Evolutionary conservation across 495 filamentous ascomycete species (phyloP), one percentile per base, ranked within the genome.

Genomic region (Schizothecium vesticola): DNA sequence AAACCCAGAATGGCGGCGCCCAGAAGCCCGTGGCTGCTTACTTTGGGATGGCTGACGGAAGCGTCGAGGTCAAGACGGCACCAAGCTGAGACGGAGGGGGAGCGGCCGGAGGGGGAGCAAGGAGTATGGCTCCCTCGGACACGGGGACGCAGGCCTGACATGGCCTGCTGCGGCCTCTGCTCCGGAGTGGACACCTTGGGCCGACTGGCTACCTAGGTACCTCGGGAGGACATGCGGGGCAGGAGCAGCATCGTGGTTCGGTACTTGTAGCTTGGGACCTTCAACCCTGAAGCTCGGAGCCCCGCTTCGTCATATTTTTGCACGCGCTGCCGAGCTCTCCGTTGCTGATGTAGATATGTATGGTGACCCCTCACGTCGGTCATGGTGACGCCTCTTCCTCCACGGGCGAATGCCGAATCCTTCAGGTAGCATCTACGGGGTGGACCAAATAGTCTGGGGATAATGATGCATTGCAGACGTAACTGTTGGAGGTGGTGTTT

Each of bases 1-100:
- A 94, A 77, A 88, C 88, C 36, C 81, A 83, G 55, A 82, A 81
- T 56, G 77, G 92, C 36, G 77, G 92, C 33, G 95, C 93, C 3
- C 92, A 97, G 81, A 94, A 92, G 78, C 95, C 95, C 3, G 86
- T 97, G 24, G 92, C 92, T 56, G 94, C 92, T 31, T 99, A 97
- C 80, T 98, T 98, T 78, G 95, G 95, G 19, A 92, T 92, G 90
- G 86, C 90, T 91, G 64, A 89, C 78, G 31, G 84, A 74, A 74
- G 51, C 8, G 76, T 79, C 0, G 28, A 76, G 62, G 69, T 78
- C 43, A 74, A 67, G 68, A 75, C 89, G 90, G 56, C 79, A 80
- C 11, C 86, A 74, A 69, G 85, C 83, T 60, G 82, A 82, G 19
- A 33, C 12, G 12, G 29, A 43, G 23, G 19, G 11, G 22, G 57